Evolutionary conservation across 2,329 filamentous ascomycete species (phyloP).

Genomic region (Raffaelea albimanens): DNA sequence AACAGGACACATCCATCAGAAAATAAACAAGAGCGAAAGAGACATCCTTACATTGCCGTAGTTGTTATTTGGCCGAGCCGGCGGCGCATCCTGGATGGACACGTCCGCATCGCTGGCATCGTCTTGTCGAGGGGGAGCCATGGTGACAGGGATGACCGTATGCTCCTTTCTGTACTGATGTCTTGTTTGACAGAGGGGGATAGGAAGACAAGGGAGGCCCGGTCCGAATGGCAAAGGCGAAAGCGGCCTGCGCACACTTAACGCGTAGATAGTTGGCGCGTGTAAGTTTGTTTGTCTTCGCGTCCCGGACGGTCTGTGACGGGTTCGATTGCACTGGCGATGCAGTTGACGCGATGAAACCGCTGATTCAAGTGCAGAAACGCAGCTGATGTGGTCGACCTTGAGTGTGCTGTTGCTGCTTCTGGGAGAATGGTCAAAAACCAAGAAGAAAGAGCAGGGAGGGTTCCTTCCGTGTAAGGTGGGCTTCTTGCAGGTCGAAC

Average conservation of each 20-base stretch:
- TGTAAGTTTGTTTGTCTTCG: neutral
- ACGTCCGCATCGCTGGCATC: slow-evolving; percentile 48
- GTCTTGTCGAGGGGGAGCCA: slow-evolving; percentile 17
- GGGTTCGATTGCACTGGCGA: neutral
- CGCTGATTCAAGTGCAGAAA: neutral
- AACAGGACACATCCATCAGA: neutral
- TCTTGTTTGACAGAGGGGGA: too few species aligned
- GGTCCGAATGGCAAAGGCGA: neutral
- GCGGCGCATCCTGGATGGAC: slow-evolving; percentile 53
- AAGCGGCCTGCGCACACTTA: neutral
- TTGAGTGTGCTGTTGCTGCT: neutral
- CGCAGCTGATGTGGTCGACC: neutral
- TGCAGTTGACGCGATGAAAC: neutral
- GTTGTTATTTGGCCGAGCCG: slow-evolving; percentile 25
- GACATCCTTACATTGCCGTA: slow-evolving; percentile 39
- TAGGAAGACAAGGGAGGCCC: neutral
- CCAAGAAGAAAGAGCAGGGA: neutral
- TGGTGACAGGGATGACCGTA: neutral
- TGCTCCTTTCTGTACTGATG: too few species aligned
- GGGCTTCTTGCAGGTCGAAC: slow-evolving; percentile 2
- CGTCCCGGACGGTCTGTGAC: neutral
- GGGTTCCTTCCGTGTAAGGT: neutral
- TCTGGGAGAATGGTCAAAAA: neutral
- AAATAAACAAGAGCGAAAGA: slow-evolving; percentile 3
- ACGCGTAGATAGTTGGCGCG: neutral